Base-by-base conservation (phyloP, 495 filamentous ascomycete species). In the Xanthoparmelia taractica region DNA sequence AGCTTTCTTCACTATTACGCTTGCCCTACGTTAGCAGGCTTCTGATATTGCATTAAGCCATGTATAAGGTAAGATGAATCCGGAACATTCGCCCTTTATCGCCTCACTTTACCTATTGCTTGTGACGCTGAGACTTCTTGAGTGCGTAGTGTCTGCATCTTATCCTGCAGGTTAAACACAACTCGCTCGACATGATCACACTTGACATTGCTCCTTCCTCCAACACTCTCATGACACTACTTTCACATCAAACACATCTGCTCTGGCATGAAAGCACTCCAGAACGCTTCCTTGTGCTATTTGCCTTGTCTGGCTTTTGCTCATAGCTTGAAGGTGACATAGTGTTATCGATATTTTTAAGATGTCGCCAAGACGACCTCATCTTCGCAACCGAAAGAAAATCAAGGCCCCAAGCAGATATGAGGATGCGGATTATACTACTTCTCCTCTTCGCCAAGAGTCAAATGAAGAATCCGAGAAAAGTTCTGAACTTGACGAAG, bases 381-480 rank as follows among this genome's bases (percentile, higher is more conserved):
- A 33, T 34, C 60, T 63, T 18, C 60, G 60, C 36, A 41, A 63
- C n/a, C 50, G 60, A n/a, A 50, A 63, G 29, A 43, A 34, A 17
- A 57, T 54, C 13, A 63, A 57, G 37, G 31, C 50, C 18, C 63
- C 64, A 18, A 58, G 34, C 25, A 60, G 64, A 47, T 66, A 25
- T 25, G 59, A 61, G 7, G 64, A 58, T 27, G 36, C 15, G 1
- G 43, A 41, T 52, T 11, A 31, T 18, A 7, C 2, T 34, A 43
- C 60, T 45, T 36, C 52, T 13, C 18, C 60, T 23, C 25, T 17
- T 27, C 52, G 17, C 10, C 50, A 56, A 54, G 37, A 34, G 60
- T 20, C 50, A 31, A 2, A 50, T 41, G 34, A 55, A 61, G 23
- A 40, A 20, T 58, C 56, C 8, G 34, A 36, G 25, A n/a, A 38